Evolutionary conservation across 2,329 filamentous ascomycete genomes (phyloP).

Genomic region (Claviceps fusiformis): DNA sequence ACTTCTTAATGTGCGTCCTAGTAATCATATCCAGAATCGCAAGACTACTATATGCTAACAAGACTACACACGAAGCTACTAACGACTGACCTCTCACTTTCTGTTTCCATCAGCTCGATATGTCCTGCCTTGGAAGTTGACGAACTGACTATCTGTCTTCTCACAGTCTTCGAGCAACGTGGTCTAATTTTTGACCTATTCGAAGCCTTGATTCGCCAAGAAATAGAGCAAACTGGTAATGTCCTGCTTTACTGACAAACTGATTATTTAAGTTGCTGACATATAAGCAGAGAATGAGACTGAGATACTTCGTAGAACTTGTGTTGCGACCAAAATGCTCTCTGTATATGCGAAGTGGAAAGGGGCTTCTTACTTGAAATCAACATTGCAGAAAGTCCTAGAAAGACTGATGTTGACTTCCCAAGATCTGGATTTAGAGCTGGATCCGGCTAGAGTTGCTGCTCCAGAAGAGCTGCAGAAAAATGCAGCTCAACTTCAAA

Average conservation of each 20-base stretch:
- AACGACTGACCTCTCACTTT: conserved; percentile 47
- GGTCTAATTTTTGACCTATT: conserved; percentile 50
- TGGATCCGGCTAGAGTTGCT: conserved; percentile 48
- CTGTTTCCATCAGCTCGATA: conserved; percentile 49
- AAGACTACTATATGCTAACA: background rate
- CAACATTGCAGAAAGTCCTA: conserved; percentile 52
- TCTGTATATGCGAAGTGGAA: conserved; percentile 63
- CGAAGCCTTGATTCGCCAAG: conserved; percentile 53
- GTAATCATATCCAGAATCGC: background rate
- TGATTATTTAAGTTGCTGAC: conserved; percentile 7
- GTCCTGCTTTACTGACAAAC: background rate
- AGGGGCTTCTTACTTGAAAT: conserved; percentile 47
- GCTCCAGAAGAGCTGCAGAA: conserved; percentile 51
- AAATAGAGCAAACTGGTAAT: conserved; percentile 50
- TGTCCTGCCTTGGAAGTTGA: conserved; percentile 57
- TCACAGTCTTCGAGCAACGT: conserved; percentile 57
- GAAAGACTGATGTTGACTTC: conserved; percentile 53
- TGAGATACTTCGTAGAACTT: conserved; percentile 53
- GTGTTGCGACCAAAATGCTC: conserved; percentile 59
- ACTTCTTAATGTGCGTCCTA: conserved; percentile 34
- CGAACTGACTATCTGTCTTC: conserved; percentile 51
- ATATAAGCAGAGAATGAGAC: conserved; percentile 44
- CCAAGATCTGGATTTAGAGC: conserved; percentile 53
- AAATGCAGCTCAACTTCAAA: conserved; percentile 51
- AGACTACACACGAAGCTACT: conserved; percentile 31